These are phyloP conservation scores for Neonectria sp. DNA, from an alignment of 2,329 filamentous ascomycete genomes.

Conservation along the genomic window DNA sequence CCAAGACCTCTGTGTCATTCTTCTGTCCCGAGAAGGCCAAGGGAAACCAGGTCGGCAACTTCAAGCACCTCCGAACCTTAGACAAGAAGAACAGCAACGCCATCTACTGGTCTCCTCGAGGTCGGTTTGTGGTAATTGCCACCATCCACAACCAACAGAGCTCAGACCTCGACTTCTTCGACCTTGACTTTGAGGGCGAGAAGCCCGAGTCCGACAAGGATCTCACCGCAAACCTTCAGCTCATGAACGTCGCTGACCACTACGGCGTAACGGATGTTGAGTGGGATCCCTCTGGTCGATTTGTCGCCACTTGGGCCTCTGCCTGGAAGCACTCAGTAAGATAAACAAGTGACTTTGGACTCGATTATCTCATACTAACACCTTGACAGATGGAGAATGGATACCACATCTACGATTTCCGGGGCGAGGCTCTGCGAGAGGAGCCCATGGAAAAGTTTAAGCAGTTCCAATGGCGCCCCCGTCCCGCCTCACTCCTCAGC, in stretches of 20 bases:
- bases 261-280: conserved; percentile 98
- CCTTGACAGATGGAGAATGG: conserved; percentile 94
- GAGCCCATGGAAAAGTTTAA: conserved; percentile 97
- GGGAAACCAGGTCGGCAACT: conserved; percentile 85
- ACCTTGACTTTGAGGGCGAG: conserved; percentile 98
- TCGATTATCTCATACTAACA: conserved; percentile 28
- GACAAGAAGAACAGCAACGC: conserved; percentile 99
- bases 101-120: conserved; percentile 98
- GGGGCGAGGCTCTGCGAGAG: conserved; percentile 89
- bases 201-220: conserved; percentile 95
- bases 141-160: conserved; percentile 94
- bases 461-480: conserved; percentile 95
- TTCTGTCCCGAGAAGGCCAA: conserved; percentile 98
- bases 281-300: conserved; percentile 97
- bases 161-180: conserved; percentile 97
- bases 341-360: conserved; percentile 22
- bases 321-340: conserved; percentile 96
- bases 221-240: conserved; percentile 91
- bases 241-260: conserved; percentile 95
- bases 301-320: conserved; percentile 92
- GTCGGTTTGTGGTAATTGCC: conserved; percentile 94
- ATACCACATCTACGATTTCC: conserved; percentile 98
- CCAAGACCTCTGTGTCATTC: conserved; percentile 96
- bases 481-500: conserved; percentile 89
- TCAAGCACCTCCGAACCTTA: conserved; percentile 93